phyloP scores from a whole-genome alignment of 2,329 filamentous ascomycete species.

The Colletotrichum cuscutae region DNA sequence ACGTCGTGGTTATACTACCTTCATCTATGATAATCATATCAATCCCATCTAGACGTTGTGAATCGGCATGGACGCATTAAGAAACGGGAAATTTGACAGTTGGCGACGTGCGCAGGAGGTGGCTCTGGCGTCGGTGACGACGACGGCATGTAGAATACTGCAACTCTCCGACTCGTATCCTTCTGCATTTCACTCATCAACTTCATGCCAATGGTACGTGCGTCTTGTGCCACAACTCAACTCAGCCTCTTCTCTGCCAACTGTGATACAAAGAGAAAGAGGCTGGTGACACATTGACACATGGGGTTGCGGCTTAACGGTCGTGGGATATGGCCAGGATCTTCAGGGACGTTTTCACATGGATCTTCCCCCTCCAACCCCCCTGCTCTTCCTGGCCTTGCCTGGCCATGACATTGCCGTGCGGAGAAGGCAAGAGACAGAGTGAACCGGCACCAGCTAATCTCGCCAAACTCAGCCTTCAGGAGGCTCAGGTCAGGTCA shows the following conservation, averaged over 20 bases:
- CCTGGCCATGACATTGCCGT: background rate
- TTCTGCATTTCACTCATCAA: conserved; percentile 15
- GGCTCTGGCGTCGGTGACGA: conserved; percentile 25
- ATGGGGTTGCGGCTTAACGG: conserved; percentile 30
- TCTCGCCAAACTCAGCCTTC: conserved; percentile 26
- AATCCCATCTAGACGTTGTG: background rate
- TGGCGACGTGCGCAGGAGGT: conserved; percentile 20
- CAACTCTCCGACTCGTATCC: conserved; percentile 27
- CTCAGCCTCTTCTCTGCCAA: conserved; percentile 28
- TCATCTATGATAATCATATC: background rate
- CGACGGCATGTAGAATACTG: conserved; percentile 24
- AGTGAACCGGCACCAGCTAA: conserved; percentile 12
- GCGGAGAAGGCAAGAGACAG: conserved; percentile 17
- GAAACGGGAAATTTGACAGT: conserved; percentile 23
- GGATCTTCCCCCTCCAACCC: conserved; percentile 1
- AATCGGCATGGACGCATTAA: conserved; percentile 24
- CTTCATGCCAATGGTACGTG: conserved; percentile 32
- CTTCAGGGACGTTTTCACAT: conserved; percentile 31
- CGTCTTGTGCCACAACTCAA: conserved; percentile 26
- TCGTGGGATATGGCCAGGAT: conserved; percentile 27
- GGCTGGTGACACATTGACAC: conserved; percentile 23
- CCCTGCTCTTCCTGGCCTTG: conserved; percentile 6
- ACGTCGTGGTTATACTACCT: conserved; percentile 1
- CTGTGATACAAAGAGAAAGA: background rate
- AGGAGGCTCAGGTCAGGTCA: conserved; percentile 22